Percentiles rank a stretch among this genome's conserved stretches.
Evolutionary conservation across 148 eudicot species (phyloP).

Genomic region (Vaccinium myrtillus): DNA sequence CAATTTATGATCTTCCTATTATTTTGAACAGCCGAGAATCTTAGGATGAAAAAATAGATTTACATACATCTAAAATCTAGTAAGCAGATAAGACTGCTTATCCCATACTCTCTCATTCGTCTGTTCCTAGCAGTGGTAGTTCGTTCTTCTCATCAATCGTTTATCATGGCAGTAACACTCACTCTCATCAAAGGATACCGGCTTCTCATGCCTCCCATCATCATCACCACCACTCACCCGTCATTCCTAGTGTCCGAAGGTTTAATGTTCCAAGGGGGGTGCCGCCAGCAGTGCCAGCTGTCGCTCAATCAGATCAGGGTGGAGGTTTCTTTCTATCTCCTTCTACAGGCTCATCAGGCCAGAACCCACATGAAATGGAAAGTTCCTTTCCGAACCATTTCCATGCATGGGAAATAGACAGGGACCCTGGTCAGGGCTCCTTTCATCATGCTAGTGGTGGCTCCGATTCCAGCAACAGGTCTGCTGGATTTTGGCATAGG

Average conservation of each 20-base stretch:
- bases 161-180: constrained; percentile 13
- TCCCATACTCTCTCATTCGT: background rate
- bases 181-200: constrained; percentile 27
- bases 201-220: constrained; percentile 26
- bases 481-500: constrained; percentile 27
- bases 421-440: constrained; percentile 13
- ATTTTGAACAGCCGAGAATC: background rate
- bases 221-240: constrained; percentile 28
- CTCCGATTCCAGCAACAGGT: constrained; percentile 24
- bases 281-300: background rate
- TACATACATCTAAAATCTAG: background rate
- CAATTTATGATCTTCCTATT: background rate
- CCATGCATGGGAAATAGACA: constrained; percentile 22
- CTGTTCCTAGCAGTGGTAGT: constrained; percentile 10
- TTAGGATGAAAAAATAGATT: background rate
- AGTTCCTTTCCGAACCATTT: constrained; percentile 11
- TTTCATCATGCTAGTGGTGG: constrained; percentile 21
- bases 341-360: constrained; percentile 21
- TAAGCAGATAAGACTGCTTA: background rate
- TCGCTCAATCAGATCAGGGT: constrained; percentile 19
- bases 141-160: constrained; percentile 9
- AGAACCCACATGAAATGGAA: constrained; percentile 21
- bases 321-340: constrained; percentile 24
- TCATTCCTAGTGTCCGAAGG: constrained; percentile 24
- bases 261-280: constrained; percentile 29